Evolutionary conservation across 2,329 filamentous ascomycete genomes (phyloP).

Genomic region (Colletotrichum acutatum): DNA sequence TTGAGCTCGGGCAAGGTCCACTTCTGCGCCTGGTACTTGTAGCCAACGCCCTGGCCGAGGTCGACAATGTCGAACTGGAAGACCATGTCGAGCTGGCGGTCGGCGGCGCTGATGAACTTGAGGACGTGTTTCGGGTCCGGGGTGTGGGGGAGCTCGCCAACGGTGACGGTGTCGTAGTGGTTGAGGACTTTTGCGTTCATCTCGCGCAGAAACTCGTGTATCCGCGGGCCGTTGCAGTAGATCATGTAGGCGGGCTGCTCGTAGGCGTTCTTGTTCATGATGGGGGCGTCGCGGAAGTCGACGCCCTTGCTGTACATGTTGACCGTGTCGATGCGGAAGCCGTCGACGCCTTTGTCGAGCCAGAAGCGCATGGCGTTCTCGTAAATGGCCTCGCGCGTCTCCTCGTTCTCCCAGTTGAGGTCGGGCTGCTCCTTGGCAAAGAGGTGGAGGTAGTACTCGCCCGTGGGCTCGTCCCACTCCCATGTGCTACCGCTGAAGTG

Average conservation of each 20-base stretch:
- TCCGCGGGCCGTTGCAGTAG: constrained; percentile 75
- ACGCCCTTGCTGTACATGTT: constrained; percentile 77
- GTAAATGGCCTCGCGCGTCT: constrained; percentile 76
- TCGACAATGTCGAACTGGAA: constrained; percentile 76
- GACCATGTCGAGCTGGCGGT: constrained; percentile 74
- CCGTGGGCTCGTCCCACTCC: constrained; percentile 78
- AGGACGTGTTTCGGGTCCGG: constrained; percentile 68
- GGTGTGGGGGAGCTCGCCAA: constrained; percentile 75
- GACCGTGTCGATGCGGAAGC: constrained; percentile 81
- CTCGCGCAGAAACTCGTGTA: constrained; percentile 75
- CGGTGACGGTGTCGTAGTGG: constrained; percentile 74
- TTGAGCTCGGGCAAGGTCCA: constrained; percentile 62
- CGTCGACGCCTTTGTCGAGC: constrained; percentile 78
- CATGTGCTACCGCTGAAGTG: constrained; percentile 72
- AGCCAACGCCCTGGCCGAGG: constrained; percentile 62
- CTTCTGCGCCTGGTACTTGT: constrained; percentile 59
- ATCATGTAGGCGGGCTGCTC: constrained; percentile 66
- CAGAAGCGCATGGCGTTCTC: constrained; percentile 80
- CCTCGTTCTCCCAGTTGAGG: constrained; percentile 84
- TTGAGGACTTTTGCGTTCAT: constrained; percentile 69
- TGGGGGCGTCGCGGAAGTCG: constrained; percentile 67
- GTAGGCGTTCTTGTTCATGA: constrained; percentile 56
- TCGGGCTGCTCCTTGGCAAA: constrained; percentile 83
- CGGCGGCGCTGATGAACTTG: constrained; percentile 66
- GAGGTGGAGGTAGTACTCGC: constrained; percentile 81